Evolutionary conservation across 805 yeast genomes (phyloP).

Genomic region (Maudiozyma barnettii): DNA sequence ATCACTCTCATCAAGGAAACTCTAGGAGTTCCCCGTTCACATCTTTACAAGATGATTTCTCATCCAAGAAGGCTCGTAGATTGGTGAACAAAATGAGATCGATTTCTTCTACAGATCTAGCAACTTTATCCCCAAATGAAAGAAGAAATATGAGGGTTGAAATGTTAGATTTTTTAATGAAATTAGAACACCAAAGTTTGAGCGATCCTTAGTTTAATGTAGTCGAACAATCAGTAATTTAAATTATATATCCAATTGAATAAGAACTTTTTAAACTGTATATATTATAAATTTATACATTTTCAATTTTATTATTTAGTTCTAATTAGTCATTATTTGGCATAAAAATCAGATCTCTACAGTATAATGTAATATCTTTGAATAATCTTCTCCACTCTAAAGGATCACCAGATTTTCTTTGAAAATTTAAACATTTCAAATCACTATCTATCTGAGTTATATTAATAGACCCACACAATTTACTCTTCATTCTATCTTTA

Average conservation of each 20-base stretch:
- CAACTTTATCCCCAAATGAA: conserved; percentile 13
- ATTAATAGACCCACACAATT: conserved; percentile 38
- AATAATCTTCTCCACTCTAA: conserved; percentile 65
- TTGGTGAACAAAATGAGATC: conserved; percentile 13
- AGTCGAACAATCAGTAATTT: no score
- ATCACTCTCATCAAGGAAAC: background rate
- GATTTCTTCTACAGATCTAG: conserved; percentile 11
- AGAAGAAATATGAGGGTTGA: conserved; percentile 18
- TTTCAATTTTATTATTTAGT: background rate
- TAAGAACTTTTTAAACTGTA: background rate
- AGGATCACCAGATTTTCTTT: conserved; percentile 55
- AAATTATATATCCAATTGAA: background rate
- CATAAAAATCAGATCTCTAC: conserved; percentile 46
- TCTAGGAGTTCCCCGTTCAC: conserved; percentile 9
- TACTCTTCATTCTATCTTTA: conserved; percentile 37
- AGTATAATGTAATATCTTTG: conserved; percentile 45
- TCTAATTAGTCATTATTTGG: conserved; percentile 13
- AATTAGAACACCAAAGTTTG: conserved; percentile 12
- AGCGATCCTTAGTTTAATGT: background rate
- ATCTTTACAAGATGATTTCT: conserved; percentile 12
- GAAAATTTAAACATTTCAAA: conserved; percentile 43
- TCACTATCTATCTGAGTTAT: conserved; percentile 33
- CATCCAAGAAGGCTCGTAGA: conserved; percentile 14
- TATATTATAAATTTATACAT: background rate
- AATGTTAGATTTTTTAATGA: conserved; percentile 18